Evolutionary conservation across 2,329 filamentous ascomycete genomes (phyloP).

Genomic region (Calonectria pteridis): DNA sequence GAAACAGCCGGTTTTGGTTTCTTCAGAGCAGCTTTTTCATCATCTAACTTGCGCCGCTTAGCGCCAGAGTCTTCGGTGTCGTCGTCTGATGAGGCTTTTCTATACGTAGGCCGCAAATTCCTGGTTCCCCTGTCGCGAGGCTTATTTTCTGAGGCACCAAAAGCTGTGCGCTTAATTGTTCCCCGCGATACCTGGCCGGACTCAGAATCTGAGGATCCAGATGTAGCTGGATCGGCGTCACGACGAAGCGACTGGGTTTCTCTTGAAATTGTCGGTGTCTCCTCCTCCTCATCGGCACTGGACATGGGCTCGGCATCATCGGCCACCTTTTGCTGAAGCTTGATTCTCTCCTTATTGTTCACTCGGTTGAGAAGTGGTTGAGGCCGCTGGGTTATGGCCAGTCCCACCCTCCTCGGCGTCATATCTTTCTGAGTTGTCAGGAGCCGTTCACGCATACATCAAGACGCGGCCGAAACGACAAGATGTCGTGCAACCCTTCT

Average conservation of each 20-base stretch:
- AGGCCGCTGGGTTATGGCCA: conserved; percentile 35
- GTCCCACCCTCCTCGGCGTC: conserved; percentile 25
- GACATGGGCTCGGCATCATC: conserved; percentile 45
- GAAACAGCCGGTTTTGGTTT: background rate
- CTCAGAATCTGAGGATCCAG: conserved; percentile 39
- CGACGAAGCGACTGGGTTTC: background rate
- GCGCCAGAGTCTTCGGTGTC: conserved; percentile 15
- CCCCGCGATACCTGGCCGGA: conserved; percentile 43
- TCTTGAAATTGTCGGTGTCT: background rate
- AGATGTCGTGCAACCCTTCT: background rate
- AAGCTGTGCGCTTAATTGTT: conserved; percentile 51
- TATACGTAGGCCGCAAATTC: conserved; percentile 11
- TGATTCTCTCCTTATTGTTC: conserved; percentile 6
- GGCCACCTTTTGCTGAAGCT: conserved; percentile 28
- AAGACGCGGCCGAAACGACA: background rate
- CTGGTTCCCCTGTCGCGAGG: conserved; percentile 14
- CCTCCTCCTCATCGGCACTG: conserved; percentile 42
- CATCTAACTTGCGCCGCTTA: conserved; percentile 33
- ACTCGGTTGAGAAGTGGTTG: conserved; percentile 32
- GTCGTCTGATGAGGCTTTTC: background rate
- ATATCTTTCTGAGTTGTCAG: background rate
- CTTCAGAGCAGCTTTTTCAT: background rate
- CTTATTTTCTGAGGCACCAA: conserved; percentile 32
- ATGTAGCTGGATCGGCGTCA: background rate
- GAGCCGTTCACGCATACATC: background rate